Base-by-base conservation (phyloP, 352 stramenopile genomes). In the Saprolegnia diclina region DNA sequence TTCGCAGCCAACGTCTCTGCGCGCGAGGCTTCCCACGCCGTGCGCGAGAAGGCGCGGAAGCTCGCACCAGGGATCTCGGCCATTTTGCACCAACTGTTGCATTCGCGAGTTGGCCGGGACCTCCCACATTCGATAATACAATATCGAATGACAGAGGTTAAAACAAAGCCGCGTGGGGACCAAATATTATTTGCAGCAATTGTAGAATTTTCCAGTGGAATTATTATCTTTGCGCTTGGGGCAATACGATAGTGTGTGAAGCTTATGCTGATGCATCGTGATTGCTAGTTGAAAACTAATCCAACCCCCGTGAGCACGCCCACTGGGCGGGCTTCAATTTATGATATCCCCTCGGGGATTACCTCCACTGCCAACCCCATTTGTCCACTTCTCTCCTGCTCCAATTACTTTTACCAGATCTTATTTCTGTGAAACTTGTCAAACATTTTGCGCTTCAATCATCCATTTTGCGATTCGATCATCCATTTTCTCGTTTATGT, bases 201-300 rank as follows among this genome's bases (percentile, higher is more conserved):
- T n/a, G 1, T 14, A 11, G 42, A 48, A 11, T 48, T 48, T 48
- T 35, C 29, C 29, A 4, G 10, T 48, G 18, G 0, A 57, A 11
- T 14, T 0, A 0, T 4, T 61, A 92, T 95, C 87, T 95, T 95
- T 95, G 87, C 85, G 87, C 87, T 94, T 95, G 87, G 87, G 87
- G 87, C 87, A 95, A 95, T 87, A 95, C 87, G 87, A 93, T 88
- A 87, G 87, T 83, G 84, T 87, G 85, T 95, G 87, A 95, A 94
- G 87, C 85, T 94, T 70, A 71, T 93, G 87, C 87, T 94, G 87
- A 95, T 92, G 84, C 85, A 87, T 95, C 87, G 87, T 95, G 86
- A 92, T 95, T 95, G 87, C 87, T 95, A 95, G 85, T 95, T 95
- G 87, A 93, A 95, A 95, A 95, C 87, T 95, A 95, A 83, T 95